phyloP scores from a whole-genome alignment of 2,329 filamentous ascomycete genomes.

The Pseudogymnoascus sp. region DNA sequence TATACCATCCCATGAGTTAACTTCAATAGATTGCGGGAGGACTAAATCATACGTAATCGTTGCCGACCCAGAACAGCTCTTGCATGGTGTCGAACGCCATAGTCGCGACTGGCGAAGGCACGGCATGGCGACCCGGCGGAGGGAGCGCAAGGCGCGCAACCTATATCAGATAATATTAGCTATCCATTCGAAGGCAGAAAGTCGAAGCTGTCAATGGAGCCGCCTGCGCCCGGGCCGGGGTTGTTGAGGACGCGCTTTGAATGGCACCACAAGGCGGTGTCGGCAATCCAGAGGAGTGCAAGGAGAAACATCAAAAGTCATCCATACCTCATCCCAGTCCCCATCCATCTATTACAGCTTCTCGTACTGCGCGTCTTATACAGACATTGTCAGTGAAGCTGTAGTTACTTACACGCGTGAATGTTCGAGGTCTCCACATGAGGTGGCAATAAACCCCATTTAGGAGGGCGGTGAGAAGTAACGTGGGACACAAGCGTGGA shows the following conservation, averaged over 20 bases:
- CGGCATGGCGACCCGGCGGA: constrained; percentile 63
- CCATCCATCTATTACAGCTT: constrained; percentile 46
- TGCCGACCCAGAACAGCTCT: constrained; percentile 89
- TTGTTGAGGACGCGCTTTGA: constrained; percentile 18
- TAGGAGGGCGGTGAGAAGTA: not conserved
- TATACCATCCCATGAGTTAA: constrained; percentile 31
- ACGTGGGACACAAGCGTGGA: not conserved
- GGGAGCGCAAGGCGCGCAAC: constrained; percentile 77
- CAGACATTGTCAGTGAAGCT: constrained; percentile 10
- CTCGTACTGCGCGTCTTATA: constrained; percentile 8
- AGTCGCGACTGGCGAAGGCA: constrained; percentile 66
- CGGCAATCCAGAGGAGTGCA: constrained; percentile 9
- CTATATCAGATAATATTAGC: constrained; percentile 40
- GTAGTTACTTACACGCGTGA: constrained; percentile 6
- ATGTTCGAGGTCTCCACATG: constrained; percentile 6
- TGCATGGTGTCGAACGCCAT: constrained; percentile 84
- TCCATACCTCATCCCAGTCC: constrained; percentile 61
- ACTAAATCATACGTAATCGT: constrained; percentile 64
- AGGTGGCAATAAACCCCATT: not conserved
- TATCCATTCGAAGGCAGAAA: constrained; percentile 5
- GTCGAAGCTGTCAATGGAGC: constrained; percentile 17
- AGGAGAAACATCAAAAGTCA: constrained; percentile 5
- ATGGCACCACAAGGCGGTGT: constrained; percentile 14
- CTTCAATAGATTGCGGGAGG: constrained; percentile 10
- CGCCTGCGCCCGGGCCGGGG: constrained; percentile 16